Evolutionary conservation across 2,329 filamentous ascomycete genomes (phyloP).

Genomic region (Paramyrothecium roridum): DNA sequence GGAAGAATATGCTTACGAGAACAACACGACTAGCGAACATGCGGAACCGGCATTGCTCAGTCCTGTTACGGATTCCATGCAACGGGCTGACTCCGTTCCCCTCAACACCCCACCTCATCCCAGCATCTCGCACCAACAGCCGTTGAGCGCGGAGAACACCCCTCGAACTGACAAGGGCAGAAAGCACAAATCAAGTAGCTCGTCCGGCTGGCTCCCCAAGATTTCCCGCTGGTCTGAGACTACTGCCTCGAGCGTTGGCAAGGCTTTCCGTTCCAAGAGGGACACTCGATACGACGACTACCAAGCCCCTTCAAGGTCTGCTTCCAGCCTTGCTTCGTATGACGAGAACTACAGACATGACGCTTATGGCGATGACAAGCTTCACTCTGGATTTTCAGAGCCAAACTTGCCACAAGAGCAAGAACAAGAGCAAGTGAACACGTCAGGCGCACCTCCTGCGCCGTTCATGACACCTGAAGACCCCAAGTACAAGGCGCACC

Average conservation of each 20-base stretch:
- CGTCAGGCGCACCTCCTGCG: slow-evolving; percentile 37
- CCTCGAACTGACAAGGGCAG: slow-evolving; percentile 70
- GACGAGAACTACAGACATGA: slow-evolving; percentile 52
- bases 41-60: slow-evolving; percentile 54
- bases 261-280: slow-evolving; percentile 66
- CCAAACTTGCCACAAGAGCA: slow-evolving; percentile 35
- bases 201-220: slow-evolving; percentile 79
- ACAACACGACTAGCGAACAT: slow-evolving; percentile 34
- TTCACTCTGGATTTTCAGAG: slow-evolving; percentile 55
- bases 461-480: slow-evolving; percentile 59
- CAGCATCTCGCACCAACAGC: slow-evolving; percentile 26
- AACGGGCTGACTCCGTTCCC: slow-evolving; percentile 51
- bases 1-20: slow-evolving; percentile 65
- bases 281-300: slow-evolving; percentile 60
- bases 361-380: slow-evolving; percentile 58
- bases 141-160: slow-evolving; percentile 73
- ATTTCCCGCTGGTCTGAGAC: slow-evolving; percentile 98
- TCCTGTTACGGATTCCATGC: slow-evolving; percentile 44
- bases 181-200: slow-evolving; percentile 85
- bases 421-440: slow-evolving; percentile 17
- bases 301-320: slow-evolving; percentile 66
- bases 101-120: slow-evolving; percentile 58
- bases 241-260: slow-evolving; percentile 81
- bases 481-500: slow-evolving; percentile 78
- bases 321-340: slow-evolving; percentile 69